phyloP scores from a whole-genome alignment of 2,329 filamentous ascomycete species.

The Alternaria brassicae region DNA sequence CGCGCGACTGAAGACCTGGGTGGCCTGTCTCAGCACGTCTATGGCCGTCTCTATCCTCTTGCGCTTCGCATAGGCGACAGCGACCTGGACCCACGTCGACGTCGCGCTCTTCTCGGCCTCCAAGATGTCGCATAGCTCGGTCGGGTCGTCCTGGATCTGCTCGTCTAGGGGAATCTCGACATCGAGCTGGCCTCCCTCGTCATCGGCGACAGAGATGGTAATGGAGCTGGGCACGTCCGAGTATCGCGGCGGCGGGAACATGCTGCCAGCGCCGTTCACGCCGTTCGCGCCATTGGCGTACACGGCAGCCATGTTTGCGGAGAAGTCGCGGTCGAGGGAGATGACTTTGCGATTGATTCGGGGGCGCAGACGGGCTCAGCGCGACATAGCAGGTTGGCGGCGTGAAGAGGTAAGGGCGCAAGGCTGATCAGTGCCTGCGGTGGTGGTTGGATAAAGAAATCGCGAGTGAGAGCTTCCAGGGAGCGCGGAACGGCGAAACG shows the following conservation, averaged over 20 bases:
- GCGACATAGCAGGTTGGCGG: conserved; percentile 29
- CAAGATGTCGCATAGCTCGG: conserved; percentile 90
- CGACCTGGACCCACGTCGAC: conserved; percentile 97
- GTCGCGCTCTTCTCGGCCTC: conserved; percentile 93
- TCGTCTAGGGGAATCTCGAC: conserved; percentile 95
- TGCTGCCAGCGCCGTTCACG: conserved; percentile 54
- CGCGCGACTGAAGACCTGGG: conserved; percentile 72
- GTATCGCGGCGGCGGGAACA: conserved; percentile 58
- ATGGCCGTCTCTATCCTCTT: conserved; percentile 86
- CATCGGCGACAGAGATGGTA: conserved; percentile 68
- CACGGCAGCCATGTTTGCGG: conserved; percentile 58
- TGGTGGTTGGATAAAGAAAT: conserved; percentile 28
- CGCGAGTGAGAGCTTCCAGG: conserved; percentile 19
- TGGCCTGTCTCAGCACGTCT: conserved; percentile 74
- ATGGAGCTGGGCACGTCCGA: conserved; percentile 68
- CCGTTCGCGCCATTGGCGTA: conserved; percentile 59
- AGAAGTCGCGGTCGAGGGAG: conserved; percentile 17
- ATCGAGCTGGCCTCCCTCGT: conserved; percentile 68
- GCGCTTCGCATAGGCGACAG: conserved; percentile 95
- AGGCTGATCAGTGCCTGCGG: conserved; percentile 24
- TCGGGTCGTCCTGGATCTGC: conserved; percentile 84
- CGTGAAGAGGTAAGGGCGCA: conserved; percentile 17
- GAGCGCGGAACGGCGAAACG: conserved; percentile 24
- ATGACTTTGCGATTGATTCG: conserved; percentile 2
- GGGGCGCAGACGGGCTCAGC: conserved; percentile 17